Evolutionary conservation across 129 eudicot species (phyloP).

Genomic region (Pseudognaphalium luteoalbum): DNA sequence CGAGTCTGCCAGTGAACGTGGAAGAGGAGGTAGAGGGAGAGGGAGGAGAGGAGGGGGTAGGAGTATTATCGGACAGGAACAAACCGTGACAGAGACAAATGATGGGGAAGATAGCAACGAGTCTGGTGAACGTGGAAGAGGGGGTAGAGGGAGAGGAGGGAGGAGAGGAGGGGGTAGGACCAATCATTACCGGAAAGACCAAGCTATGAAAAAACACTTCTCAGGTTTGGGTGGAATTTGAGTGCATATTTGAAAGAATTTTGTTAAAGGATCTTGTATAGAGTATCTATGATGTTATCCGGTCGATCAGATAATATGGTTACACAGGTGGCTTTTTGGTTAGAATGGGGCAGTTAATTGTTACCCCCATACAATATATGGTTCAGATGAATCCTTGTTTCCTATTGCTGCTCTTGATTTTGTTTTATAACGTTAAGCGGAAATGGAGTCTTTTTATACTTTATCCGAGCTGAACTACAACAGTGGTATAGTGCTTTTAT

Average conservation of each 20-base stretch:
- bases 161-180: slow-evolving; percentile 46
- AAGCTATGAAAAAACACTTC: slow-evolving; percentile 78
- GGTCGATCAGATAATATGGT: not conserved
- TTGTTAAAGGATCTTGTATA: not conserved
- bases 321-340: slow-evolving; percentile 17
- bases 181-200: slow-evolving; percentile 57
- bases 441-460: not conserved
- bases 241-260: not conserved
- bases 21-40: slow-evolving; percentile 19
- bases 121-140: slow-evolving; percentile 19
- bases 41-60: slow-evolving; percentile 27
- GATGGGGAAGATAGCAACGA: slow-evolving; percentile 8
- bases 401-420: not conserved
- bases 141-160: slow-evolving; percentile 11
- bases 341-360: slow-evolving; percentile 13
- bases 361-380: slow-evolving; percentile 1
- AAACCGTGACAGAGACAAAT: slow-evolving; percentile 1
- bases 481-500: not conserved
- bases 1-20: slow-evolving; percentile 6
- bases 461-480: not conserved
- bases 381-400: not conserved
- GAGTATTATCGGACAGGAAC: slow-evolving; percentile 11
- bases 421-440: not conserved
- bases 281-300: slow-evolving; percentile 2
- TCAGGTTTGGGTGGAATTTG: slow-evolving; percentile 49